Conservation (phyloP, 495 filamentous ascomycete genomes). For the Physcia stellaris region DNA sequence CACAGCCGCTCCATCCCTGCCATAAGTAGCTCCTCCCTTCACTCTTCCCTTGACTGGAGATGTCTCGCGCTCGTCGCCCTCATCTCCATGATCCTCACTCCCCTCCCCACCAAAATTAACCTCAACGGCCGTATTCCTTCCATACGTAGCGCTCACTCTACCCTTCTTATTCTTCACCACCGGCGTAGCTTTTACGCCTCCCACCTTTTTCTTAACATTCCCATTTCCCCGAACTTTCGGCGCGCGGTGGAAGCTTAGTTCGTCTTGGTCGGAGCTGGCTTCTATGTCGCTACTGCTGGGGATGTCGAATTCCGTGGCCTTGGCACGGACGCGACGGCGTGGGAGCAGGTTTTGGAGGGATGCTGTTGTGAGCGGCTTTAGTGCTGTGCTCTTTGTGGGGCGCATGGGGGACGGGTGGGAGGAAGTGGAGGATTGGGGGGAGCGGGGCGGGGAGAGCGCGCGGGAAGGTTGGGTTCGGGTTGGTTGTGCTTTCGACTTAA, state of each 20-base stretch:
- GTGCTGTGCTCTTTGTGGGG: background rate
- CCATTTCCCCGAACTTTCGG: conserved; percentile 8
- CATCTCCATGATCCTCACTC: background rate
- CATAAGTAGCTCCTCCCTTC: conserved; percentile 1
- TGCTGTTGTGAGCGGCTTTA: conserved; percentile 16
- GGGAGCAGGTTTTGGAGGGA: conserved; percentile 17
- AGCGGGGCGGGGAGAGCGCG: conserved; percentile 9
- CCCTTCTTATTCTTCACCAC: conserved; percentile 1
- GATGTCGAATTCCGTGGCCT: conserved; percentile 9
- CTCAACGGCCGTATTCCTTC: conserved; percentile 7
- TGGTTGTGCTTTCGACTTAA: background rate
- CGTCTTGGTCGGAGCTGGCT: conserved; percentile 16
- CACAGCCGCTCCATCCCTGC: conserved; percentile 5
- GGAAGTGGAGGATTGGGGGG: too few species aligned
- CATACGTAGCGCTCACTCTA: conserved; percentile 10
- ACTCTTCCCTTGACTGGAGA: background rate
- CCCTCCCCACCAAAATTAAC: background rate
- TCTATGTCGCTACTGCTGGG: conserved; percentile 16
- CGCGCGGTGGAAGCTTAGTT: conserved; percentile 10
- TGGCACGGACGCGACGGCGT: conserved; percentile 9
- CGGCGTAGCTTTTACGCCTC: background rate
- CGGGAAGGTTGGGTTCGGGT: background rate
- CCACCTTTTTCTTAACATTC: conserved; percentile 2
- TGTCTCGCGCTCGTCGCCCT: too few species aligned
- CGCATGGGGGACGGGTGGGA: conserved; percentile 2